Conservation (phyloP, 1,139 yeast species). For the Lodderomyces parapsilosis region DNA sequence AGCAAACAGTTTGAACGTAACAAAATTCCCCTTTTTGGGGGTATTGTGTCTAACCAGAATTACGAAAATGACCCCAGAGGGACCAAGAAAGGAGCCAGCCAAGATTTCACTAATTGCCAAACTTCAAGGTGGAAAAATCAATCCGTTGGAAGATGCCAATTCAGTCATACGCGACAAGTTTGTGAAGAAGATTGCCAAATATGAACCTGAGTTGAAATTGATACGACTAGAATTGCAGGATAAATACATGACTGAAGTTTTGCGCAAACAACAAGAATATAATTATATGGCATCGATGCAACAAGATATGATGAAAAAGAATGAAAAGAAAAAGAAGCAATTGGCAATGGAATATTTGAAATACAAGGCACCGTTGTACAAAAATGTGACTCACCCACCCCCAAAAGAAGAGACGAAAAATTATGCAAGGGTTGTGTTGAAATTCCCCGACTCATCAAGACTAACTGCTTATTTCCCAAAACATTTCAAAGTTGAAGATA, state of each 20-base stretch:
- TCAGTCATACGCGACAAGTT: slow-evolving; percentile 30
- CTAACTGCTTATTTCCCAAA: slow-evolving; percentile 48
- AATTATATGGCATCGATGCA: slow-evolving; percentile 73
- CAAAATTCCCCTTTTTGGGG: slow-evolving; percentile 80
- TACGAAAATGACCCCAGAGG: slow-evolving; percentile 59
- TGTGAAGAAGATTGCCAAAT: slow-evolving; percentile 46
- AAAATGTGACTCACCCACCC: background rate
- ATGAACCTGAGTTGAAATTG: slow-evolving; percentile 58
- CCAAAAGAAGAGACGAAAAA: slow-evolving; percentile 16
- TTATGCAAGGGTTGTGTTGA: slow-evolving; percentile 57
- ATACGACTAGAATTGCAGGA: slow-evolving; percentile 64
- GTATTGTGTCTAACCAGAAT: slow-evolving; percentile 56
- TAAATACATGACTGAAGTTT: slow-evolving; percentile 55
- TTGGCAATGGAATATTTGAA: slow-evolving; percentile 30
- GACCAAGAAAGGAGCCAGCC: slow-evolving; percentile 52
- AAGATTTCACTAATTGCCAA: slow-evolving; percentile 62
- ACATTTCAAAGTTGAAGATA: slow-evolving; percentile 47
- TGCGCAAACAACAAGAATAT: slow-evolving; percentile 73
- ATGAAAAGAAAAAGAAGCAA: slow-evolving; percentile 17
- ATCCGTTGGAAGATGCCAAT: background rate
- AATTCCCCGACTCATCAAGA: slow-evolving; percentile 52
- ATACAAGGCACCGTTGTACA: slow-evolving; percentile 43
- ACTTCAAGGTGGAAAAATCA: slow-evolving; percentile 55
- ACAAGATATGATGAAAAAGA: slow-evolving; percentile 46
- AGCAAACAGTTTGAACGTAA: slow-evolving; percentile 70